Evolutionary conservation across 768 basidiomycete species (phyloP), one percentile per base, ranked within the genome.

Genomic region (Candolleomyces efflorescens): DNA sequence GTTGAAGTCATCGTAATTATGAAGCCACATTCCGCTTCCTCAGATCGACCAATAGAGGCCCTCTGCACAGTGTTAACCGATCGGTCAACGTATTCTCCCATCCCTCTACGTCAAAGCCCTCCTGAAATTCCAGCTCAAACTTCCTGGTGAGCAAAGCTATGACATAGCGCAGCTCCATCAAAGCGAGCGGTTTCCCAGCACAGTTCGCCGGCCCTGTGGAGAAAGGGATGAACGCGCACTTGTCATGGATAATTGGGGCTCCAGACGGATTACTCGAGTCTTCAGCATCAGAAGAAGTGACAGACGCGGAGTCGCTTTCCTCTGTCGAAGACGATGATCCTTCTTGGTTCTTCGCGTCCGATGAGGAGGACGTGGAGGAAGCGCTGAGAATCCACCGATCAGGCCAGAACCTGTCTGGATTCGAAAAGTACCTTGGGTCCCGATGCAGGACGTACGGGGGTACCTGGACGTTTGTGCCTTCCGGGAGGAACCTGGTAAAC

Each of bases 191-290:
- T 44, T 65, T 76, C 20, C 81, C 82, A 2, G 73, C 77, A 62
- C 83, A 84, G 62, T 78, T 79, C 12, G 75, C 72, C 13, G 81
- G 81, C 0, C 82, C 82, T 45, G 68, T 65, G 27, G 73, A 74
- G 59, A 75, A 77, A 3, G 75, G 75, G 26, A 75, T 70, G 37
- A 59, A 62, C 0, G 58, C 60, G 10, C 20, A 54, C 9, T 54
- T 46, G 15, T 55, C 57, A 15, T 69, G 58, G 15, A 71, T 17
- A 27, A 55, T 18, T 37, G 36, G 20, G 44, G n/a, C 32, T 43
- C n/a, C 11, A 64, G 7, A 22, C 49, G 22, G 1, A 15, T 26
- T 15, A 26, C 49, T 36, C 10, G 18, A 18, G 5, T 58, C 57
- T 46, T 27, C 36, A 11, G 32, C 32, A 32, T 32, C 32, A 32